Evolutionary conservation across 2,329 filamentous ascomycete species (phyloP).

Genomic region (Thermoascus crustaceus): DNA sequence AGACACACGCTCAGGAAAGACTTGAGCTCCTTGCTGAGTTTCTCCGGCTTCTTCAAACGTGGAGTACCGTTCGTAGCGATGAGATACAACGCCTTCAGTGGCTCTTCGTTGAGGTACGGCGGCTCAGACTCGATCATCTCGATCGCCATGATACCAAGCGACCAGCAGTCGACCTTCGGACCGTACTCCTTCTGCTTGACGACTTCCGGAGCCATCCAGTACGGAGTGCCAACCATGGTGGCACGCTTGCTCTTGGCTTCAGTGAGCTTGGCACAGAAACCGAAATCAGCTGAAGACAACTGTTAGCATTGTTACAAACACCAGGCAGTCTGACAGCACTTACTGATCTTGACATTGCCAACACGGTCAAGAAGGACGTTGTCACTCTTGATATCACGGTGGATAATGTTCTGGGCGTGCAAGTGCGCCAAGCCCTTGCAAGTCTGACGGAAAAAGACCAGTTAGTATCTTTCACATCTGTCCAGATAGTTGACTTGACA

Average conservation of each 20-base stretch:
- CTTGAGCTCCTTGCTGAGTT: slow-evolving; percentile 95
- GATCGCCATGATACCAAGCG: slow-evolving; percentile 97
- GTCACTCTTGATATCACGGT: slow-evolving; percentile 98
- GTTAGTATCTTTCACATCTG: slow-evolving; percentile 8
- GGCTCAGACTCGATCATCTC: slow-evolving; percentile 99
- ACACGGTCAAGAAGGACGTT: slow-evolving; percentile 91
- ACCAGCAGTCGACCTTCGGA: slow-evolving; percentile 98
- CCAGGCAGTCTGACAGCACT: slow-evolving; percentile 40
- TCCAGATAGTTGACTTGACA: neutral
- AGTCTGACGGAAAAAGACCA: slow-evolving; percentile 53
- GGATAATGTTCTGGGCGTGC: slow-evolving; percentile 93
- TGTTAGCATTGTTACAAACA: slow-evolving; percentile 15
- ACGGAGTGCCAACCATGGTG: slow-evolving; percentile 98
- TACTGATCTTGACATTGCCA: slow-evolving; percentile 96
- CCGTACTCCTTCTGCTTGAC: slow-evolving; percentile 99
- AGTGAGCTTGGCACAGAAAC: slow-evolving; percentile 97
- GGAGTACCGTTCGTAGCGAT: slow-evolving; percentile 98
- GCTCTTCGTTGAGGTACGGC: slow-evolving; percentile 95
- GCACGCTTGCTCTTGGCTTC: slow-evolving; percentile 95
- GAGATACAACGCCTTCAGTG: slow-evolving; percentile 90
- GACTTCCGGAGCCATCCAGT: slow-evolving; percentile 99
- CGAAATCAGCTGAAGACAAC: slow-evolving; percentile 73
- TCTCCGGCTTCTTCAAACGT: slow-evolving; percentile 94
- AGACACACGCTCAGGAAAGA: slow-evolving; percentile 93
- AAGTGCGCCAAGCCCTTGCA: slow-evolving; percentile 92